Conservation (phyloP, 139 green algal genomes). For the Spirogloea muscicola region DNA sequence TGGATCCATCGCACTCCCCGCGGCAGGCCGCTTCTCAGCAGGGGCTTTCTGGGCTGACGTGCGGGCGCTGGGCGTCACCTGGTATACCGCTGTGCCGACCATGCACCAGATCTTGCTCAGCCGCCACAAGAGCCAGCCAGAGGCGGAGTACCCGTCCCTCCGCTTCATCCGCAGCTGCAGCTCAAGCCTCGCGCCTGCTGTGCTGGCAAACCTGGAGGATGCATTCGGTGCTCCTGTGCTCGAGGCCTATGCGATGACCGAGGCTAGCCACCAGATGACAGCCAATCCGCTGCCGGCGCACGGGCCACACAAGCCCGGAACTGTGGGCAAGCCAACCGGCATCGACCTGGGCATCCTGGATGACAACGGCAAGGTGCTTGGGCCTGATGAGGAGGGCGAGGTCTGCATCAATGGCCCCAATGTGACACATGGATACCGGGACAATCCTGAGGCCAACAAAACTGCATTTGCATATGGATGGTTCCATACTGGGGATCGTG, state of each 20-base stretch:
- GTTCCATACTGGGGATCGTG: constrained; percentile 75
- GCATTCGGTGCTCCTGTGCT: constrained; percentile 70
- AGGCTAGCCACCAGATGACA: constrained; percentile 82
- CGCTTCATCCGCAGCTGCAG: constrained; percentile 81
- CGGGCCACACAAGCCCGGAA: constrained; percentile 45
- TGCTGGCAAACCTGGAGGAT: constrained; percentile 67
- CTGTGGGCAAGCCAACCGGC: constrained; percentile 41
- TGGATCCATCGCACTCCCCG: constrained; percentile 59
- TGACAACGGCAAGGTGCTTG: constrained; percentile 16
- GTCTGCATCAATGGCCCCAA: constrained; percentile 74
- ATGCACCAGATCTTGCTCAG: constrained; percentile 79
- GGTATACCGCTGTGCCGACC: constrained; percentile 85
- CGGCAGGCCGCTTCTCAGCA: constrained; percentile 62
- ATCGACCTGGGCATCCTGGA: constrained; percentile 50
- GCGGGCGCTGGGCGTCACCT: constrained; percentile 60
- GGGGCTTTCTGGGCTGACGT: constrained; percentile 71
- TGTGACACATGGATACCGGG: constrained; percentile 76
- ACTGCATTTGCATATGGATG: constrained; percentile 58
- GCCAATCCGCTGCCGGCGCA: constrained; percentile 65
- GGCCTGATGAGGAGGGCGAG: constrained; percentile 60
- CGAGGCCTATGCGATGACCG: constrained; percentile 87
- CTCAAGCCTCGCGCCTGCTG: constrained; percentile 62
- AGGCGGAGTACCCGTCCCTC: constrained; percentile 54
- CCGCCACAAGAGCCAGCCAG: no score
- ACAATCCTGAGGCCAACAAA: constrained; percentile 72